Base-by-base conservation (phyloP, 257 asterid species). In the Euphrasia confusa region DNA sequence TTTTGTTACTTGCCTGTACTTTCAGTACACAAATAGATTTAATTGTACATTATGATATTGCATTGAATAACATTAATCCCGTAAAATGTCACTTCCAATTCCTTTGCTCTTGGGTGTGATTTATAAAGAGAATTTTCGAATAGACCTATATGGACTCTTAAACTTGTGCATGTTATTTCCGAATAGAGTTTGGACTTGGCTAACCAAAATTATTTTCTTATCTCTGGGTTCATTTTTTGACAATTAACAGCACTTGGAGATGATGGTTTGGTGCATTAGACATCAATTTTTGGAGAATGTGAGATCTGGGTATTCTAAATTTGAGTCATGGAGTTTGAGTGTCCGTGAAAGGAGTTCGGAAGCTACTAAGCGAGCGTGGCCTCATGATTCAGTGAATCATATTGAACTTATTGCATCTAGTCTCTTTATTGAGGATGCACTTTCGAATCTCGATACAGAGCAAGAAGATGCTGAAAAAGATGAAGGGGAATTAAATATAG, bases 361-460 rank as follows among this genome's bases (percentile, higher is more conserved):
- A 60, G 94, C 99, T 18, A 53, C 61, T 52, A 53, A 6, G 69
- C 86, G 99, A 66, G 89, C 97, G 55, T 92, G 99, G 97, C 97
- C 95, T 50, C 83, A 21, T 21, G 24, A 83, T 64, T 49, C 78
- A 44, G 65, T 68, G 35, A 71, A 63, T 54, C 55, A 40, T 64
- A 57, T 58, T 63, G 69, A 70, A 54, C 79, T 63, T 56, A 73
- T 68, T 66, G 53, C 49, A 50, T 73, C 89, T 64, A 77, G 85
- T 68, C 96, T 92, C 70, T 92, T 92, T 74, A 75, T 92, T 65
- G 95, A 81, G 81, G 97, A 92, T 63, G 99, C 99, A 66, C 90
- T 92, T 61, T 71, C 80, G 39, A 81, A 84, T 79, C 84, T 92
- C 69, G 97, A 89, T 63, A 66, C 73, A 3, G 94, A 83, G 65